Evolutionary conservation across 1,139 yeast species (phyloP), one percentile per base, ranked within the genome.

Genomic region (Cylindricascospora bacillispora): DNA sequence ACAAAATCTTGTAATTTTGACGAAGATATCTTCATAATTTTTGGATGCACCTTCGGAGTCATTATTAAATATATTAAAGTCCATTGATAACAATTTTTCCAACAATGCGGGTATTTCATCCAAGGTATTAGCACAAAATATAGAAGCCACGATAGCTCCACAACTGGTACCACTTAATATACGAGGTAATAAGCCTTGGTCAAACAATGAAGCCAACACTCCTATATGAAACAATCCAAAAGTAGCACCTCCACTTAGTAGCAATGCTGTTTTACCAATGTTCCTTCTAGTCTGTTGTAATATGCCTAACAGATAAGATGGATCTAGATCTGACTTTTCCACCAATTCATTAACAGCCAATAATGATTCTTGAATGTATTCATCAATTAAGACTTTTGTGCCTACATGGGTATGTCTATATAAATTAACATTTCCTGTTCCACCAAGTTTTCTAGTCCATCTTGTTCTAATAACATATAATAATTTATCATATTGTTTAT

Each of bases 81-180:
- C 71, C 28, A 63, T 60, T 6, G 63, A 65, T 23, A 75, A 59
- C 23, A 80, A 63, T 3, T 67, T 62, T 24, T 62, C 63, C 26
- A 81, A 56, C 17, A 81, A 54, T 3, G 56, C 63, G 15, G 67
- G 62, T 2, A 81, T 67, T 52, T 86, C 97, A 29, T 73, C 81
- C 40, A 77, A 77, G 13, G 77, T 69, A 47, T 80, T 85, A 7
- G 81, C 77, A 45, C 95, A 82, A 28, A 89, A 60, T 12, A 86
- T 72, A 33, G 93, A 72, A 5, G 97, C 97, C 35, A 92, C 76
- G 31, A 89, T 85, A 0, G 95, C 85, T 10, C 98, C 98, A 0
- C 95, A 94, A n/a, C 94, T 81, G n/a, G 94, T 79, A 1, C 98
- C 98, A 30, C 93, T 79, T 10, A 92, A 72, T 30, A 89, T 83